Evolutionary conservation across 345 rosid species (phyloP).

Genomic region (Hirschfeldia incana): DNA sequence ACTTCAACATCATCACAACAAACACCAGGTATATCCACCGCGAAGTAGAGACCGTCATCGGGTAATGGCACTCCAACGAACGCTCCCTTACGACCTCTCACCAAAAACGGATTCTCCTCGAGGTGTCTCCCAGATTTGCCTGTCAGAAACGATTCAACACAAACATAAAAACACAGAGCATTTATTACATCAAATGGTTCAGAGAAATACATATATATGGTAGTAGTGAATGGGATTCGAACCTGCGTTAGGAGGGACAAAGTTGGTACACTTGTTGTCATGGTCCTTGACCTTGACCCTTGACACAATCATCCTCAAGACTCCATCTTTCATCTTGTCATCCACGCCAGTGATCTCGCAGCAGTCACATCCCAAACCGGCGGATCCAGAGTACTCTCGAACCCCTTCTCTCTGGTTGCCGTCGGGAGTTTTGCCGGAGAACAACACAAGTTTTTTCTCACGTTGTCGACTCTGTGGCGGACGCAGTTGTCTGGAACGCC

Average conservation of each 20-base stretch:
- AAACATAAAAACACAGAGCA: background rate
- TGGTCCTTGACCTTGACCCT: conserved; percentile 32
- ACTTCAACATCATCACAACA: background rate
- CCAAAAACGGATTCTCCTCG: conserved; percentile 23
- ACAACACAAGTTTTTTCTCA: background rate
- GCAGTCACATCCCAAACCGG: conserved; percentile 32
- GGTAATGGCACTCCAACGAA: background rate
- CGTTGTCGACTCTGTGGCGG: conserved; percentile 17
- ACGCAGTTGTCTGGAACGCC: conserved; percentile 24
- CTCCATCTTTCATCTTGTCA: conserved; percentile 24
- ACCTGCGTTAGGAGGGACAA: conserved; percentile 24
- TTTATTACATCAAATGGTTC: background rate
- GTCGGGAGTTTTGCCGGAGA: background rate
- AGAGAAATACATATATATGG: background rate
- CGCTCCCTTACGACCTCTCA: conserved; percentile 18
- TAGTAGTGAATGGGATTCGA: background rate
- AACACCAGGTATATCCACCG: conserved; percentile 21
- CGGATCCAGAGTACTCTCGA: conserved; percentile 23
- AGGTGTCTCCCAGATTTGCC: background rate
- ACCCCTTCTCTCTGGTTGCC: background rate
- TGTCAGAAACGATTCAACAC: background rate
- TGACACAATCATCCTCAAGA: conserved; percentile 22
- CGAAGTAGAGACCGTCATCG: background rate
- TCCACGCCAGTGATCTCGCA: conserved; percentile 35
- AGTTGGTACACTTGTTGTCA: conserved; percentile 11